A percentile compares a stretch with the other conserved stretches of the same genome.
Evolutionary conservation across 768 basidiomycete species (phyloP).

Genomic region (Mycena venus): DNA sequence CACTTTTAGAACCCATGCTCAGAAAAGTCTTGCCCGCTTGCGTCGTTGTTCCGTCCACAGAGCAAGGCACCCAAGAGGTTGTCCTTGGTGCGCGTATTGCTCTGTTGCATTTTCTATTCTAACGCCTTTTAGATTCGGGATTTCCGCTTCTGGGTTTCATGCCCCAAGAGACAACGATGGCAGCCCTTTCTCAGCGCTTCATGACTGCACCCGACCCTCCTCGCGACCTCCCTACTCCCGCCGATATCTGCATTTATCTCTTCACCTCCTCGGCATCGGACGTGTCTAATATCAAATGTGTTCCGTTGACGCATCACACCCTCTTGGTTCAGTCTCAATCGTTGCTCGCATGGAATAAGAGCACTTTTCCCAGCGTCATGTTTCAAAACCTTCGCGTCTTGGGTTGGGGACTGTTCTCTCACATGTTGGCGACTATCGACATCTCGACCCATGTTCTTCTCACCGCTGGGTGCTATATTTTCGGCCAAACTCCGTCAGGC

Average conservation of each 20-base stretch:
- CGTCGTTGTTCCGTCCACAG: slow-evolving; percentile 41
- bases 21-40: slow-evolving; percentile 43
- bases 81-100: slow-evolving; percentile 35
- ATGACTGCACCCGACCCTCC: slow-evolving; percentile 40
- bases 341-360: slow-evolving; percentile 37
- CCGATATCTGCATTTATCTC: slow-evolving; percentile 44
- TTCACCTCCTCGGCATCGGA: slow-evolving; percentile 53
- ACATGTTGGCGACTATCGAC: slow-evolving; percentile 46
- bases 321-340: slow-evolving; percentile 39
- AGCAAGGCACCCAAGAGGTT: slow-evolving; percentile 37
- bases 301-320: slow-evolving; percentile 46
- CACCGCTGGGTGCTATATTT: slow-evolving; percentile 48
- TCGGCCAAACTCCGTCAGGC: slow-evolving; percentile 45
- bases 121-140: not conserved
- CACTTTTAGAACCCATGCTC: slow-evolving; percentile 49
- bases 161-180: slow-evolving; percentile 44
- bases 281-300: slow-evolving; percentile 49
- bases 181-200: slow-evolving; percentile 43
- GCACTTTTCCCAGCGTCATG: not conserved
- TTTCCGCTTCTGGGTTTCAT: slow-evolving; percentile 34
- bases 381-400: slow-evolving; percentile 42
- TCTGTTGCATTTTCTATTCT: slow-evolving; percentile 17
- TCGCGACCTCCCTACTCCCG: slow-evolving; percentile 29
- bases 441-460: slow-evolving; percentile 42
- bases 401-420: slow-evolving; percentile 51